A percentile compares a stretch with the other conserved stretches of the same genome.
These are phyloP conservation scores for Saccharomycopsis schoenii DNA, from an alignment of 805 yeast species.

Conservation along the genomic window DNA sequence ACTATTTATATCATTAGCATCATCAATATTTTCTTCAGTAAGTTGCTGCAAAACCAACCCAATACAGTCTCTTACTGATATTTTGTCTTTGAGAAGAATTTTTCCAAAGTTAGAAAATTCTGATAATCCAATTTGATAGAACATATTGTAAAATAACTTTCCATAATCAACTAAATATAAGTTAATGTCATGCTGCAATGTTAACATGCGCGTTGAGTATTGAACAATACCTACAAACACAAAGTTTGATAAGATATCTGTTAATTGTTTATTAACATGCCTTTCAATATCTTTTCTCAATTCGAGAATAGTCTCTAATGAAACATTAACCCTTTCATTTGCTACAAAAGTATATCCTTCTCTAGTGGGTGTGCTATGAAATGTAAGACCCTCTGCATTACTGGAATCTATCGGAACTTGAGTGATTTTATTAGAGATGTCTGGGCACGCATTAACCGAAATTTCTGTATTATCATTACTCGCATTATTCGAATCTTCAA, in stretches of 20 bases:
- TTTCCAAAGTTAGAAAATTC: conserved; percentile 79
- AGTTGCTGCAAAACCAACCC: conserved; percentile 24
- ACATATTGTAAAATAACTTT: conserved; percentile 53
- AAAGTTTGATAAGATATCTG: conserved; percentile 58
- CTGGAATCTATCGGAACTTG: background rate
- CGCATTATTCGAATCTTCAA: background rate
- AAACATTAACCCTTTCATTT: conserved; percentile 32
- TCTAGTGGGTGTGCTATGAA: background rate
- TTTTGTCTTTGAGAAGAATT: conserved; percentile 31
- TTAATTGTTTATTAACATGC: conserved; percentile 40
- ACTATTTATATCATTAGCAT: background rate
- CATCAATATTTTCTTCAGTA: background rate
- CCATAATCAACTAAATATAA: conserved; percentile 76
- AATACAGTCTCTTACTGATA: conserved; percentile 31
- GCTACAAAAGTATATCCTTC: conserved; percentile 11
- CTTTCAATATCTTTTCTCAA: conserved; percentile 43
- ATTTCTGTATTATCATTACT: background rate
- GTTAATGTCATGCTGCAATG: conserved; percentile 78
- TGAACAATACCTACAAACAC: conserved; percentile 82
- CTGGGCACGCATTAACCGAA: background rate
- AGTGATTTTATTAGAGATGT: background rate
- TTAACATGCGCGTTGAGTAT: conserved; percentile 52
- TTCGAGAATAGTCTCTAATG: conserved; percentile 47
- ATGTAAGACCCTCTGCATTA: background rate
- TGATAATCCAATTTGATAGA: conserved; percentile 69